These are phyloP conservation scores for Xylogone sp. DNA, from an alignment of 2,329 filamentous ascomycete genomes.

Conservation along the genomic window DNA sequence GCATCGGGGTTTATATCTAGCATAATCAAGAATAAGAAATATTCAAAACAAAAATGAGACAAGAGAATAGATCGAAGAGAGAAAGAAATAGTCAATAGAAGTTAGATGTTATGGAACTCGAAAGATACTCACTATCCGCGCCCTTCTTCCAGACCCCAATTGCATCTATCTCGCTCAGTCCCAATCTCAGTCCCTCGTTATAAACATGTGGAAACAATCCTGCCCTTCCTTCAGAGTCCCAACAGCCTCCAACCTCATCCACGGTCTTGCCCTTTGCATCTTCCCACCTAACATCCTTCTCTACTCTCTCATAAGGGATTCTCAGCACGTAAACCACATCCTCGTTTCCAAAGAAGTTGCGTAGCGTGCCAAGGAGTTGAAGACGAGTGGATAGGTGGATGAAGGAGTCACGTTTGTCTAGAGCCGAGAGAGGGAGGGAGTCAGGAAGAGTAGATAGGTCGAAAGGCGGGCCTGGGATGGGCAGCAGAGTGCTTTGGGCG, in stretches of 20 bases:
- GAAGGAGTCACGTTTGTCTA: constrained; percentile 23
- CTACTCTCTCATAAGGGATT: constrained; percentile 18
- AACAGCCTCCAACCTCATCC: constrained; percentile 18
- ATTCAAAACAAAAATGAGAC: background rate
- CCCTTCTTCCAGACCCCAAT: background rate
- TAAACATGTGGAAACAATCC: constrained; percentile 26
- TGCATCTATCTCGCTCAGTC: background rate
- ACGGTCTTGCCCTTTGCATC: constrained; percentile 16
- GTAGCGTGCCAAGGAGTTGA: constrained; percentile 22
- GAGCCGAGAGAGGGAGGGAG: constrained; percentile 21
- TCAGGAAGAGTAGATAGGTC: constrained; percentile 16
- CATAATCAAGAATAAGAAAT: background rate
- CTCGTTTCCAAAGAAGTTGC: constrained; percentile 19
- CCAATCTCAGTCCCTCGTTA: background rate
- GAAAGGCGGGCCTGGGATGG: background rate
- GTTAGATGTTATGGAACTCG: background rate
- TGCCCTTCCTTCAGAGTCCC: constrained; percentile 19
- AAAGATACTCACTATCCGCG: background rate
- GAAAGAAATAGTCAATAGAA: background rate
- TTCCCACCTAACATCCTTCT: constrained; percentile 20
- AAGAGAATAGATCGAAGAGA: background rate
- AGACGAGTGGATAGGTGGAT: constrained; percentile 21
- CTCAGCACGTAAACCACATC: constrained; percentile 19
- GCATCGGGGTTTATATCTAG: background rate
- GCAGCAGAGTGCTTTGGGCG: background rate